Evolutionary conservation across 2,329 filamentous ascomycete species (phyloP).

Genomic region (Fusarium udum): DNA sequence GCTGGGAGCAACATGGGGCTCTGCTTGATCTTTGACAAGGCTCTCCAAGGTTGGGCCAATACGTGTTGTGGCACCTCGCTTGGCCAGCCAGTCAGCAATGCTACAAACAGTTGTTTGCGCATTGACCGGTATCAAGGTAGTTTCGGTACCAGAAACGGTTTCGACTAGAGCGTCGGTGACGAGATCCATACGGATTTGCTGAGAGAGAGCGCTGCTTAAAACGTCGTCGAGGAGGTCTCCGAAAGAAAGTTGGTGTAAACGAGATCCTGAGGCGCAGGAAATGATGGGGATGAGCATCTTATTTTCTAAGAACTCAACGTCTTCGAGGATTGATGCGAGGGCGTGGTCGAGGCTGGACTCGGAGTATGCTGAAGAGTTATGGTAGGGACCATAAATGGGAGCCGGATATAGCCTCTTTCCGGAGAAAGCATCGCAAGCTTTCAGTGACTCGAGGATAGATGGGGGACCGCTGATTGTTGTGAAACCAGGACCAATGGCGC

Average conservation of each 20-base stretch:
- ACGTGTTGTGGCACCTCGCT: not conserved
- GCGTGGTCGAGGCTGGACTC: not conserved
- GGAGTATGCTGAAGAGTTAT: not conserved
- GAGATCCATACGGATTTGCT: not conserved
- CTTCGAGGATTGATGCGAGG: not conserved
- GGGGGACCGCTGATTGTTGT: not conserved
- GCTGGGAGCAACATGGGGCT: not conserved
- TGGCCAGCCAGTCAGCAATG: not conserved
- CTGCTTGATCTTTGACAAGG: fast-evolving
- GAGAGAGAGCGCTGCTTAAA: not conserved
- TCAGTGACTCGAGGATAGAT: not conserved
- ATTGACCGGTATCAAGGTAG: not conserved
- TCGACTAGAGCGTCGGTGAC: not conserved
- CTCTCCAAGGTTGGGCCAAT: not conserved
- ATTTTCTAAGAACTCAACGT: not conserved
- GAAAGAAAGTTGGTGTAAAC: not conserved
- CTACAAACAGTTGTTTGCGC: not conserved
- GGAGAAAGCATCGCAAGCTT: not conserved
- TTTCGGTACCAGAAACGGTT: not conserved
- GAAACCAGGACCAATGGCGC: not conserved
- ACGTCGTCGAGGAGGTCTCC: not conserved
- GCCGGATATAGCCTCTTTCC: not conserved
- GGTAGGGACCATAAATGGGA: not conserved
- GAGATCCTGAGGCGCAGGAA: not conserved
- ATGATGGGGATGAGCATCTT: not conserved